These are phyloP conservation scores for Trichoderma asperelloides DNA, from an alignment of 495 filamentous ascomycete species.

Conservation along the genomic window DNA sequence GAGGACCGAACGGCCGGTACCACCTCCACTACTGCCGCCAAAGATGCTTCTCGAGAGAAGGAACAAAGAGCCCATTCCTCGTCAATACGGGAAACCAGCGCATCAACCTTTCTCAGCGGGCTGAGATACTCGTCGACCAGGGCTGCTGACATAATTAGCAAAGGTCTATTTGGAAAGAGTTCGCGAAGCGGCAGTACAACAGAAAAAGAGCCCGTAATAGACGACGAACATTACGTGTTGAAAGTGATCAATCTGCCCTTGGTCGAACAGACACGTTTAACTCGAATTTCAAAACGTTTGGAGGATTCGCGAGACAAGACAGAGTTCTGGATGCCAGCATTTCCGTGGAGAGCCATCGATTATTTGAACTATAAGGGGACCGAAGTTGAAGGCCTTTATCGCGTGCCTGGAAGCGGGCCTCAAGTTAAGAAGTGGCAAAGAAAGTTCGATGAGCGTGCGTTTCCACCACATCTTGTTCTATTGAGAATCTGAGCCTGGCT, in stretches of 20 bases:
- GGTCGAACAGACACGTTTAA: slow-evolving; percentile 74
- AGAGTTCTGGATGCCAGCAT: slow-evolving; percentile 93
- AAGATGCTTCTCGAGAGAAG: slow-evolving; percentile 32
- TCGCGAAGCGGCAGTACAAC: slow-evolving; percentile 60
- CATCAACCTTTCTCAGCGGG: slow-evolving; percentile 60
- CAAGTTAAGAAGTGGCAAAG: slow-evolving; percentile 83
- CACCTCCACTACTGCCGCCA: slow-evolving; percentile 11
- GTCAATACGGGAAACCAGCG: slow-evolving; percentile 56
- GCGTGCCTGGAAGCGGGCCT: slow-evolving; percentile 74
- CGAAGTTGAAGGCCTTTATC: slow-evolving; percentile 83
- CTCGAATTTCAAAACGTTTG: slow-evolving; percentile 75
- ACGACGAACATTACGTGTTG: slow-evolving; percentile 67
- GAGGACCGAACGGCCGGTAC: slow-evolving; percentile 46
- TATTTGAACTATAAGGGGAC: slow-evolving; percentile 87
- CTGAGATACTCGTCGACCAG: slow-evolving; percentile 62
- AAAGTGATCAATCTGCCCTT: slow-evolving; percentile 73
- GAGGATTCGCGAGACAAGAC: slow-evolving; percentile 84
- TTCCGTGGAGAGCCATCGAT: slow-evolving; percentile 87
- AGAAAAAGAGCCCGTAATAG: slow-evolving; percentile 53
- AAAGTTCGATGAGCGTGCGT: slow-evolving; percentile 68
- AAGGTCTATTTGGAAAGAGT: slow-evolving; percentile 69
- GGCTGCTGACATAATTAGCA: slow-evolving; percentile 69
- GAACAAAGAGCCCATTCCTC: slow-evolving; percentile 24
- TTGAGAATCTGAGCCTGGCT: slow-evolving; percentile 16
- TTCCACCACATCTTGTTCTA: not conserved